Evolutionary conservation across 2,329 filamentous ascomycete species (phyloP), one percentile per base, ranked within the genome.

Genomic region (Cladosporium sphaerospermum): DNA sequence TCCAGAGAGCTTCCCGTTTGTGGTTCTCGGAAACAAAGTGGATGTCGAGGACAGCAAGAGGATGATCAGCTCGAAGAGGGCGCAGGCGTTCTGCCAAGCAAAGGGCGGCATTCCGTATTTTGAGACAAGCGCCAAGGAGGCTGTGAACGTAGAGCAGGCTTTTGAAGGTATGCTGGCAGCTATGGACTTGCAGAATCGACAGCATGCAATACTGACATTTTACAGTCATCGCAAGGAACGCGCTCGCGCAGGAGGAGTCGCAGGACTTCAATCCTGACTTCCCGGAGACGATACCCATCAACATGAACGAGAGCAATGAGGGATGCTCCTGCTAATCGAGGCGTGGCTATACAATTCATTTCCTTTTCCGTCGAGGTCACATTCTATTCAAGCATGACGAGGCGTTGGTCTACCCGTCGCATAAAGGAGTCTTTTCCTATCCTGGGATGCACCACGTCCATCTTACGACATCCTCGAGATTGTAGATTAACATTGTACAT

Each of bases 101-200:
- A 96, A 97, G 75, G 92, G 92, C 45, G 89, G 89, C 56, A 96
- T 99, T 60, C 93, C 93, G 14, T 99, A 99, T 74, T 99, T 99
- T 67, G 93, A 99, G 82, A 99, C 93, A 14, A 96, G 91, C 73
- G 93, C 93, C 56, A 99, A 99, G 78, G 93, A 99, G 73, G 93
- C 92, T 56, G 87, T 96, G 74, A 99, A 99, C 68, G 93, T 99
- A 41, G 93, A 99, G 73, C 90, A 88, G 68, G 85, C 85, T 43
- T 89, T 89, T 61, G 80, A 83, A 68, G 78, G 80, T 82, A 67
- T 61, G 67, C 45, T 28, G 42, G 48, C 42, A 3, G 34, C 34
- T 36, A 36, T 36, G 34, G 5, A 36, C 34, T 40, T 46, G n/a
- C 39, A 14, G 28, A 18, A 18, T 36, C 34, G 9, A 8, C n/a